Conservation (phyloP, 441 rosid species). For the Hura crepitans region DNA sequence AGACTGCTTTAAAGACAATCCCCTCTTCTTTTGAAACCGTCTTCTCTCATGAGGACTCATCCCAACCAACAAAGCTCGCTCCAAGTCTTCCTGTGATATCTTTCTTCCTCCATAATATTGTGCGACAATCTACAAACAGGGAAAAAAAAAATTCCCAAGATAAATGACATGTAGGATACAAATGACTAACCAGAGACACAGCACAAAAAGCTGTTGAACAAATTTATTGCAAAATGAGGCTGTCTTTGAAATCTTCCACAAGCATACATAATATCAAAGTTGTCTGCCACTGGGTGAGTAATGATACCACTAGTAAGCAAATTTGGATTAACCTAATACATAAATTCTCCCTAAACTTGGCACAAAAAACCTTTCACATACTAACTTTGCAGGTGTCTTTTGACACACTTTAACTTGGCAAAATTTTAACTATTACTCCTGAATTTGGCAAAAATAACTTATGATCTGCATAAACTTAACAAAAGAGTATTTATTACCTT, state of each 20-base stretch:
- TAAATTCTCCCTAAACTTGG: too few species aligned
- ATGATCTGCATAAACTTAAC: too few species aligned
- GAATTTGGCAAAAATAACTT: too few species aligned
- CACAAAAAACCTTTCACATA: too few species aligned
- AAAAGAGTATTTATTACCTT: too few species aligned
- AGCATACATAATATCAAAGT: too few species aligned
- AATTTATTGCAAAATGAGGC: background rate
- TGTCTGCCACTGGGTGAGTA: too few species aligned
- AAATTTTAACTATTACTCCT: too few species aligned
- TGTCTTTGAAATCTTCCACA: background rate
- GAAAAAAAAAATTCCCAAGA: constrained; percentile 8
- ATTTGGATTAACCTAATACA: too few species aligned
- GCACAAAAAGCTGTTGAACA: background rate
- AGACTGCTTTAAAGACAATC: constrained; percentile 39
- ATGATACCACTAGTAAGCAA: too few species aligned
- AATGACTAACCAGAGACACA: background rate
- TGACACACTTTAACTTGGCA: too few species aligned
- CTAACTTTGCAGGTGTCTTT: too few species aligned
- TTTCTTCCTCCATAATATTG: constrained; percentile 85
- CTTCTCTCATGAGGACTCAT: constrained; percentile 85
- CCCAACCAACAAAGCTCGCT: constrained; percentile 76
- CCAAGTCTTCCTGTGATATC: constrained; percentile 71
- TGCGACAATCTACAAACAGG: constrained; percentile 55
- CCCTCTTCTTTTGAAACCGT: constrained; percentile 62
- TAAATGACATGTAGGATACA: background rate